Percentiles rank a stretch among this genome's conserved stretches.
phyloP scores from a whole-genome alignment of 1,139 yeast species.

The Candida pseudoviswanathii region DNA sequence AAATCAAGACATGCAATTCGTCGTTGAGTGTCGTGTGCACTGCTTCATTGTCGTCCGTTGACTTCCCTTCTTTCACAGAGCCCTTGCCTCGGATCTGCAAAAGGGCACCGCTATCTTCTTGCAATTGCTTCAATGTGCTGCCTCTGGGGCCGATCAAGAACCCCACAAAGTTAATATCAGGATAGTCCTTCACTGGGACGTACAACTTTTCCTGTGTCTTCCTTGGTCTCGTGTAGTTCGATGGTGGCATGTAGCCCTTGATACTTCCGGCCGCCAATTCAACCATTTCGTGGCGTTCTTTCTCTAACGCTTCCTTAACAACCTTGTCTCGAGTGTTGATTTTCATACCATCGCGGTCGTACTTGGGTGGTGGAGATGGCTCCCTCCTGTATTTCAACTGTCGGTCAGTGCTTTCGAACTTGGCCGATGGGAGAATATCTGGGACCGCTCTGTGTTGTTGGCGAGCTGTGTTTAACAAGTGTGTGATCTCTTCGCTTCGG shows the following conservation, averaged over 20 bases:
- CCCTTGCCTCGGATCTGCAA: conserved; percentile 93
- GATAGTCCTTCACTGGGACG: conserved; percentile 85
- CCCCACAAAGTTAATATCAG: conserved; percentile 92
- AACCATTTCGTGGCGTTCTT: conserved; percentile 77
- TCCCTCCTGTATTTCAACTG: conserved; percentile 50
- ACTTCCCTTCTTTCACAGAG: conserved; percentile 89
- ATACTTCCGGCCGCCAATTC: conserved; percentile 71
- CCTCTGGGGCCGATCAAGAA: conserved; percentile 94
- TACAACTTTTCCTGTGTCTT: conserved; percentile 79
- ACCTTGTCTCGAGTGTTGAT: conserved; percentile 80
- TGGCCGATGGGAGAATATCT: conserved; percentile 39
- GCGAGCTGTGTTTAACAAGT: conserved; percentile 47
- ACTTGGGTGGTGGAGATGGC: conserved; percentile 92
- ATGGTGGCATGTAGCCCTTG: conserved; percentile 82
- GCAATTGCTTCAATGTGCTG: conserved; percentile 78
- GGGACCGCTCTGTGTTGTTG: conserved; percentile 50
- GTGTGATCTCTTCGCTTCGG: conserved; percentile 76
- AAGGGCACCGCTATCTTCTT: conserved; percentile 80
- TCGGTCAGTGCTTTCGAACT: conserved; percentile 17
- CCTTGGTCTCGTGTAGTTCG: conserved; percentile 70
- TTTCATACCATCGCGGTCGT: conserved; percentile 81
- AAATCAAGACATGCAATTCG: conserved; percentile 85
- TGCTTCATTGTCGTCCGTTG: conserved; percentile 24
- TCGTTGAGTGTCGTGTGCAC: conserved; percentile 44
- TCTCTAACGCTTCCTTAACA: conserved; percentile 61